Evolutionary conservation across 2,329 filamentous ascomycete species (phyloP).

Genomic region (Furcasterigmium sp.): DNA sequence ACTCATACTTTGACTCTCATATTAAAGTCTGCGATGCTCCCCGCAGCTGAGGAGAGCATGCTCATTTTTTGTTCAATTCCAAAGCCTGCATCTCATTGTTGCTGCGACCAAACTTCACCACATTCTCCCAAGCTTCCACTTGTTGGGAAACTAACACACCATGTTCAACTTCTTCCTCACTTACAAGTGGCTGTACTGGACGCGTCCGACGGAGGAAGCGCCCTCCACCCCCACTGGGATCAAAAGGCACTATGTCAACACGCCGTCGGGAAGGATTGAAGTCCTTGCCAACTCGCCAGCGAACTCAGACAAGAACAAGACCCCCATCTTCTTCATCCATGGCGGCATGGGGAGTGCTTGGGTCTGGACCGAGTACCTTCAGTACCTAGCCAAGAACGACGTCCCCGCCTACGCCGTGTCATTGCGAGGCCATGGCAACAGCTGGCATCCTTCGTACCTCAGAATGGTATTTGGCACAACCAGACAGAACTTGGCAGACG

Average conservation of each 20-base stretch:
- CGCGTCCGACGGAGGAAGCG: conserved; percentile 16
- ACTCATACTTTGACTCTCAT: too few relatives aligned
- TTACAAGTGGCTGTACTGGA: conserved; percentile 25
- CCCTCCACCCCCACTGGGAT: conserved; percentile 32
- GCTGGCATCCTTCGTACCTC: conserved; percentile 43
- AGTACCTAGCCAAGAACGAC: conserved; percentile 35
- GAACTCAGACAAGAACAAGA: conserved; percentile 5
- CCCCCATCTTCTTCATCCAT: conserved; percentile 46
- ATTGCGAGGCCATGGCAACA: conserved; percentile 45
- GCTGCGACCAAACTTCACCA: too few relatives aligned
- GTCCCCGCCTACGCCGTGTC: conserved; percentile 48
- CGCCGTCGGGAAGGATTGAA: conserved; percentile 40
- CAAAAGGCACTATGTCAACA: conserved; percentile 36
- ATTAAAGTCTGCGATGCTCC: too few relatives aligned
- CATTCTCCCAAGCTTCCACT: too few relatives aligned
- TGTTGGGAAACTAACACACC: too few relatives aligned
- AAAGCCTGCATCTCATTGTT: too few relatives aligned
- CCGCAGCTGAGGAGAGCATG: too few relatives aligned
- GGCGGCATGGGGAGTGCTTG: conserved; percentile 49
- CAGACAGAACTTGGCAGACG: conserved; percentile 33
- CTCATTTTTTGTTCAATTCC: too few relatives aligned
- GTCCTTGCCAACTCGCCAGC: conserved; percentile 36
- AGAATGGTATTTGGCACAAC: conserved; percentile 41
- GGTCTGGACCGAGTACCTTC: conserved; percentile 48
- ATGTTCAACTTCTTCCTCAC: conserved; percentile 22